phyloP scores from a whole-genome alignment of 2,329 filamentous ascomycete genomes.

The Penicillium sp. region DNA sequence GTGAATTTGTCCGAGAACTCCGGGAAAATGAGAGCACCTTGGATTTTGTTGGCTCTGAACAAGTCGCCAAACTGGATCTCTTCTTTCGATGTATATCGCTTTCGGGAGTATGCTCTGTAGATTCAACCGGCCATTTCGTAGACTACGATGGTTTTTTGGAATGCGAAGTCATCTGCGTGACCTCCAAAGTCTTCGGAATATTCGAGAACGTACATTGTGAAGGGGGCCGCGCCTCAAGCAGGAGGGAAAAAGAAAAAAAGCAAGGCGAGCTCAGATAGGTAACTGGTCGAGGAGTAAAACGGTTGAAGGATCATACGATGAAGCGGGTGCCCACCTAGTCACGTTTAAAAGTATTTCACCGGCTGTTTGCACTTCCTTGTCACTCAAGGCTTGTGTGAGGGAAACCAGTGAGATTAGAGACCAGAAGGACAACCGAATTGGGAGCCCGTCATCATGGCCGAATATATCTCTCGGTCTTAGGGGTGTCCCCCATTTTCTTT shows the following conservation, averaged over 20 bases:
- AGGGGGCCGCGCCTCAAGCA: neutral
- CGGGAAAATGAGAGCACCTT: neutral
- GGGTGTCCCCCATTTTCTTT: neutral
- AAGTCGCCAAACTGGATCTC: neutral
- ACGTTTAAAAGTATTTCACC: neutral
- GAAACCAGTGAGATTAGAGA: neutral
- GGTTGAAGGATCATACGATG: neutral
- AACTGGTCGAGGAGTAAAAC: neutral
- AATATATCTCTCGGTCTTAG: neutral
- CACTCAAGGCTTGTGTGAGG: constrained; percentile 1
- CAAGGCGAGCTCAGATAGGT: neutral
- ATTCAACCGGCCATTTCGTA: constrained; percentile 1
- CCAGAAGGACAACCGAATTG: neutral
- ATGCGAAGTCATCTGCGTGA: neutral
- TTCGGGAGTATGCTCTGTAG: constrained; percentile 5
- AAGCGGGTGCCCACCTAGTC: constrained; percentile 1
- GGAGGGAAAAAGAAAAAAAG: neutral
- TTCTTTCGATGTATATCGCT: neutral
- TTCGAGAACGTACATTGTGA: constrained; percentile 6
- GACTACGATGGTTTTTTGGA: constrained; percentile 3
- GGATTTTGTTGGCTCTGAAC: constrained; percentile 6
- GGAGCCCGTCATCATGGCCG: neutral
- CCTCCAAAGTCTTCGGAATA: constrained; percentile 7
- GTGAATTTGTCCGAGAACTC: constrained; percentile 6
- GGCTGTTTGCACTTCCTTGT: constrained; percentile 1